Conservation (phyloP, 2,329 filamentous ascomycete genomes). For the Aspergillus fumigatus region DNA sequence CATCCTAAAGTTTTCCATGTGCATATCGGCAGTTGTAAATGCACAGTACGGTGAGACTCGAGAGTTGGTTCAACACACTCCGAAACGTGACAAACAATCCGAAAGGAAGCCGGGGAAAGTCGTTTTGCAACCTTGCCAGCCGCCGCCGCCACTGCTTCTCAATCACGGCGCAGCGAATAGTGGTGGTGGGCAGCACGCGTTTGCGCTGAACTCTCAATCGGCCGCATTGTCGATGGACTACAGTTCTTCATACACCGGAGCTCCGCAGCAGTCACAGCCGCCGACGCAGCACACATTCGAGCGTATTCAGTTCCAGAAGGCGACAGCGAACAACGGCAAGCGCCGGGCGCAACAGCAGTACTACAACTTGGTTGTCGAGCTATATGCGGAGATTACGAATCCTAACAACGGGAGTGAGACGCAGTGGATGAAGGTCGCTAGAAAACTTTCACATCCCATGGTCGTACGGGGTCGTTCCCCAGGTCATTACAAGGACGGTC, state of each 20-base stretch:
- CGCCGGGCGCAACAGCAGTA: slow-evolving; percentile 85
- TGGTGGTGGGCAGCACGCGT: slow-evolving; percentile 22
- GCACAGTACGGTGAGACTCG: slow-evolving; percentile 70
- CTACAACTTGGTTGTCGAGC: slow-evolving; percentile 83
- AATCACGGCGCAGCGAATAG: slow-evolving; percentile 21
- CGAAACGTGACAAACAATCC: slow-evolving; percentile 85
- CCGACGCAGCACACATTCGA: slow-evolving; percentile 65
- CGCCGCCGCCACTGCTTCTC: slow-evolving; percentile 40
- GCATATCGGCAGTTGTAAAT: slow-evolving; percentile 77
- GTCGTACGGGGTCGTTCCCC: slow-evolving; percentile 82
- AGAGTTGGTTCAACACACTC: slow-evolving; percentile 84
- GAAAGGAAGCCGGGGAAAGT: slow-evolving; percentile 68
- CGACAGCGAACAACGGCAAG: slow-evolving; percentile 91
- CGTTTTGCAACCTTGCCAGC: slow-evolving; percentile 62
- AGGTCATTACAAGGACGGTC: slow-evolving; percentile 71
- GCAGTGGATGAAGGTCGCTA: slow-evolving; percentile 66
- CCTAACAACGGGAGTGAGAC: slow-evolving; percentile 38
- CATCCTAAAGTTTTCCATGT: slow-evolving; percentile 74
- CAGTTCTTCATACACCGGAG: slow-evolving; percentile 24
- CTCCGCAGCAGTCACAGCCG: slow-evolving; percentile 30
- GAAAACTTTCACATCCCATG: slow-evolving; percentile 71
- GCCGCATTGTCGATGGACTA: slow-evolving; percentile 33
- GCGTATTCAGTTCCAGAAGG: slow-evolving; percentile 89
- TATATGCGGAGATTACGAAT: slow-evolving; percentile 64
- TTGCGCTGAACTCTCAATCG: slow-evolving; percentile 21